Percentiles rank a stretch among this genome's conserved stretches.
These are phyloP conservation scores for Medicago ruthenica DNA, from an alignment of 306 rosid genomes.

Conservation along the genomic window DNA sequence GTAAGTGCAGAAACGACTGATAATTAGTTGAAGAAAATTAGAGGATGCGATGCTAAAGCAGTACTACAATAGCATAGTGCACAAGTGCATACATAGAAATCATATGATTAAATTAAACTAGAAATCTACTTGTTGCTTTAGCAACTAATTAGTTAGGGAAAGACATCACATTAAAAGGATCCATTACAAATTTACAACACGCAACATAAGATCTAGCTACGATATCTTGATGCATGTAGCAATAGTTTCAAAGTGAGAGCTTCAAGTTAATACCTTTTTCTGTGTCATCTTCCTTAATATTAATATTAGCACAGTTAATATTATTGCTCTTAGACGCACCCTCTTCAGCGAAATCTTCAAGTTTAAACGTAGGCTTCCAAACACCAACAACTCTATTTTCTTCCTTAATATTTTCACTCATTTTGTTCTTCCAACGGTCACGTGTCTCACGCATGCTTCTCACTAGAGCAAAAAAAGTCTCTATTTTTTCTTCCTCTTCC, in stretches of 20 bases:
- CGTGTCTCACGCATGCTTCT: slow-evolving; percentile 62
- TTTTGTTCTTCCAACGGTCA: slow-evolving; percentile 45
- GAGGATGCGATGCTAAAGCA: too few relatives aligned
- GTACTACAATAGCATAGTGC: too few relatives aligned
- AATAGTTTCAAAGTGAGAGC: slow-evolving; percentile 51
- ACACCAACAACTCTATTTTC: slow-evolving; percentile 28
- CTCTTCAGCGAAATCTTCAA: too few relatives aligned
- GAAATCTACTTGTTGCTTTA: too few relatives aligned
- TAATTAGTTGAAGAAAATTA: too few relatives aligned
- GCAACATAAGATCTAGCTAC: background rate
- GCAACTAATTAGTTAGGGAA: background rate
- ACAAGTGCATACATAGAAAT: too few relatives aligned
- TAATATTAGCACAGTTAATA: background rate
- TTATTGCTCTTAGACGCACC: slow-evolving; percentile 11
- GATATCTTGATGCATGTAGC: background rate
- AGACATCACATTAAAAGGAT: background rate
- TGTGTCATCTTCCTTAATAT: slow-evolving; percentile 5
- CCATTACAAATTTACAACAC: background rate
- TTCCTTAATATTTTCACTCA: background rate
- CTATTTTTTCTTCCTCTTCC: slow-evolving; percentile 59
- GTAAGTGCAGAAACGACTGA: too few relatives aligned
- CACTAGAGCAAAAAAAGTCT: slow-evolving; percentile 55
- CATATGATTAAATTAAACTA: too few relatives aligned
- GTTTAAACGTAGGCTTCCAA: slow-evolving; percentile 53
- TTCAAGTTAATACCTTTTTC: slow-evolving; percentile 50